Evolutionary conservation across 805 yeast species (phyloP), one percentile per base, ranked within the genome.

Genomic region (Lipomyces lipofer): DNA sequence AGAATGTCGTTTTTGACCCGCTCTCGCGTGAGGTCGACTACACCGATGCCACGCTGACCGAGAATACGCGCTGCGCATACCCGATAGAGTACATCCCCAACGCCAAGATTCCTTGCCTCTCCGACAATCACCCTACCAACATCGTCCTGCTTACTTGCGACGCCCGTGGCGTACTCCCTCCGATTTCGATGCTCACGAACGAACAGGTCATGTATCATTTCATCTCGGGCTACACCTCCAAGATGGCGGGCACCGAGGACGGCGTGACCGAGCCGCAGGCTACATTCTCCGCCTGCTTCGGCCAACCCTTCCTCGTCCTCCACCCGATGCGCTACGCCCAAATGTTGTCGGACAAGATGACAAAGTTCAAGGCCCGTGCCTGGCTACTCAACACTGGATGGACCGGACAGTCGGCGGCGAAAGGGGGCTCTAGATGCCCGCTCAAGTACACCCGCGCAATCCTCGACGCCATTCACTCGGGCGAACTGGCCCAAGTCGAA

Each of bases 191-290:
- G 75, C 82, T 92, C 72, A 81, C 95, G 38, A 89, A 89, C 70
- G 88, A 92, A 66, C 98, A 92, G 77, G 98, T 92, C 63, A 92
- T 94, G 98, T 92, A 94, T 81, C 98, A 92, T 77, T 92, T 92
- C 77, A 92, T 92, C 66, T 86, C 96, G 62, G 99, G 99, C 68
- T 92, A 92, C 82, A 92, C 99, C 59, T 92, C 98, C 52, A 92
- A 94, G 83, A 92, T 92, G 96, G 97, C 99, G 59, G 98, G 98
- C 73, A 92, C 99, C 50, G 99, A 92, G 77, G 95, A 88, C 73
- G 99, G 99, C 75, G 88, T 92, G 63, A 91, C 97, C 60, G 97
- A 92, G 77, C 98, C 99, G 59, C 90, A 88, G 74, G 96, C 97
- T 53, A 89, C 97, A 17, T 92, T 92, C 83, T 88, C 96, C 59